These are phyloP conservation scores for Ophiostoma fasciatum DNA, from an alignment of 2,329 filamentous ascomycete species.

Conservation along the genomic window DNA sequence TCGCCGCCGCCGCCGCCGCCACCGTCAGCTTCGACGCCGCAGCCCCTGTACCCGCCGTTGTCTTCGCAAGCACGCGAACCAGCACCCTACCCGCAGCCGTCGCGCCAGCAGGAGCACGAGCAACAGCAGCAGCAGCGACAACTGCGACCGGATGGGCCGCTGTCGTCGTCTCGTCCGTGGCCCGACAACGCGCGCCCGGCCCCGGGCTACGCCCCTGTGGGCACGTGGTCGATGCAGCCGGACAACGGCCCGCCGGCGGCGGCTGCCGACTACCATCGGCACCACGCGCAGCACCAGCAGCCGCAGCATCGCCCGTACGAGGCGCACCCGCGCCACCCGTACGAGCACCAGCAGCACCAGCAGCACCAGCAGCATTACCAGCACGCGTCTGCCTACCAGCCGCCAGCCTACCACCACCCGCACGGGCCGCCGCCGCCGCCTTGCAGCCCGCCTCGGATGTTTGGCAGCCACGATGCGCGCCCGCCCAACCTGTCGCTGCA, in stretches of 20 bases:
- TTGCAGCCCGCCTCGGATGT: too few relatives aligned
- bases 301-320: too few relatives aligned
- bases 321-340: too few relatives aligned
- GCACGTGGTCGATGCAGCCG: slow-evolving; percentile 5
- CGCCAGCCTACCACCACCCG: too few relatives aligned
- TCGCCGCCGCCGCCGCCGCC: too few relatives aligned
- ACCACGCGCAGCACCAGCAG: not conserved
- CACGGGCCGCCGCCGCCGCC: not conserved
- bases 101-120: slow-evolving; percentile 1
- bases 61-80: not conserved
- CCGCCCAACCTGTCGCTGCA: not conserved
- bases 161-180: slow-evolving; percentile 2
- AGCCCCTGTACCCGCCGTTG: not conserved
- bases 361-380: not conserved
- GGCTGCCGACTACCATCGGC: not conserved
- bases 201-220: slow-evolving; percentile 4
- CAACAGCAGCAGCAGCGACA: slow-evolving; percentile 1
- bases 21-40: too few relatives aligned
- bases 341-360: not conserved
- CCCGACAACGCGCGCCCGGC: slow-evolving; percentile 4
- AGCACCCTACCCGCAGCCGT: slow-evolving; percentile 1
- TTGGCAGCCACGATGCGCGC: not conserved
- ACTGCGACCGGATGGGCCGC: not conserved
- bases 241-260: not conserved
- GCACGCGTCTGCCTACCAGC: not conserved